phyloP scores from a whole-genome alignment of 208 protist species.

The Trypanosoma rangeli region DNA sequence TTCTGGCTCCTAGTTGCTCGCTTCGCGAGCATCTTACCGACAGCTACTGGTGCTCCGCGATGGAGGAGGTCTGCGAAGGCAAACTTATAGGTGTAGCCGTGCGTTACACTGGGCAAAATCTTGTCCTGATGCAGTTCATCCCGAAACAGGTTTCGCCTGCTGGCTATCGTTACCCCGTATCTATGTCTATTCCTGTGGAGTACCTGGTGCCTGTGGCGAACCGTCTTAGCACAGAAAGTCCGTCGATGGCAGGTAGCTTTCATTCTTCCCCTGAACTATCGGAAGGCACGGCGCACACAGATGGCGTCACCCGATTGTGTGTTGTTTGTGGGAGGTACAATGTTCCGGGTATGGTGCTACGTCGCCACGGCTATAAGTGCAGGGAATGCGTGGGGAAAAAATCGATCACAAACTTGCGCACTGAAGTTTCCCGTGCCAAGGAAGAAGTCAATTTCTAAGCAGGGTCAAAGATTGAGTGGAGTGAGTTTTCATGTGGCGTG shows the following conservation, averaged over 20 bases:
- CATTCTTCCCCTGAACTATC: slow-evolving; percentile 3
- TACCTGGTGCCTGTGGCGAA: slow-evolving; percentile 65
- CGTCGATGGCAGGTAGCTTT: slow-evolving; percentile 12
- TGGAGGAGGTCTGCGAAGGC: slow-evolving; percentile 88
- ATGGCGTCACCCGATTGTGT: slow-evolving; percentile 44
- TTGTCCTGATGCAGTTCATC: slow-evolving; percentile 86
- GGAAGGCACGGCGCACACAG: not conserved
- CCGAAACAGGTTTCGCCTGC: slow-evolving; percentile 66
- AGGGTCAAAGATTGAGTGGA: not conserved
- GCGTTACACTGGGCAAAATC: slow-evolving; percentile 84
- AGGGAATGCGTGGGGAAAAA: slow-evolving; percentile 86
- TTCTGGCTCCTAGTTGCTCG: slow-evolving; percentile 69
- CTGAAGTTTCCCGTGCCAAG: slow-evolving; percentile 16
- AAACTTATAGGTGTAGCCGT: slow-evolving; percentile 81
- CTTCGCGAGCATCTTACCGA: slow-evolving; percentile 81
- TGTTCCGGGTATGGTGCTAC: slow-evolving; percentile 60
- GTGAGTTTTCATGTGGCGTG: not conserved
- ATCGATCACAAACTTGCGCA: slow-evolving; percentile 54
- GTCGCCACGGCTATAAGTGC: slow-evolving; percentile 84
- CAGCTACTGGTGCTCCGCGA: slow-evolving; percentile 89
- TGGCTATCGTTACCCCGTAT: slow-evolving; percentile 87
- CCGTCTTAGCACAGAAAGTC: not conserved
- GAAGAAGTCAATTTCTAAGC: slow-evolving; percentile 5
- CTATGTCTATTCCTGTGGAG: slow-evolving; percentile 88
- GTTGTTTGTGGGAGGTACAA: slow-evolving; percentile 88